Conservation (phyloP, 177 flowering plant species). For the Telopea speciosissima region DNA sequence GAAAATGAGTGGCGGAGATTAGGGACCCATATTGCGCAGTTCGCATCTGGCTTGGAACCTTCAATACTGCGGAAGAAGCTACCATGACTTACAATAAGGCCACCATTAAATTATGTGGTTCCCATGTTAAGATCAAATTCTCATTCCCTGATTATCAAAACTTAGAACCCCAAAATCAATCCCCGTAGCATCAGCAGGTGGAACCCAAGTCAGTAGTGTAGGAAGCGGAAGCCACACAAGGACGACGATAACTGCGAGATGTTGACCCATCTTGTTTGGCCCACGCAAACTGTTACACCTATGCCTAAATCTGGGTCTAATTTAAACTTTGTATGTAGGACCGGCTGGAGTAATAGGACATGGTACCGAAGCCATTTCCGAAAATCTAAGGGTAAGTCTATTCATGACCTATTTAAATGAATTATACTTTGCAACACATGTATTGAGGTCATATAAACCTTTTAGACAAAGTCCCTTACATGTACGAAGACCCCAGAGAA, state of each 20-base stretch:
- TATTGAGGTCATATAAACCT: too few relatives aligned
- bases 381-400: too few relatives aligned
- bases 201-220: background rate
- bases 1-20: background rate
- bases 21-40: slow-evolving; percentile 10
- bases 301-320: too few relatives aligned
- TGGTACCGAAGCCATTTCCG: too few relatives aligned
- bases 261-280: background rate
- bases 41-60: slow-evolving; percentile 33
- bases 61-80: slow-evolving; percentile 10
- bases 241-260: too few relatives aligned
- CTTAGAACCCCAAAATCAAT: background rate
- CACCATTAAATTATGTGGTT: background rate
- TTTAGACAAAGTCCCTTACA: too few relatives aligned
- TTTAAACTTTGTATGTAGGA: too few relatives aligned
- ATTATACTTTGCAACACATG: too few relatives aligned
- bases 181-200: background rate
- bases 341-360: too few relatives aligned
- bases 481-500: too few relatives aligned
- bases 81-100: slow-evolving; percentile 1
- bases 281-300: too few relatives aligned
- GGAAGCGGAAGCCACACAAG: background rate
- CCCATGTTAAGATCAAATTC: background rate
- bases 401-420: too few relatives aligned
- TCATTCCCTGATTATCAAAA: background rate